Base-by-base conservation (phyloP, 2,329 filamentous ascomycete genomes). In the Botryotinia convoluta region DNA sequence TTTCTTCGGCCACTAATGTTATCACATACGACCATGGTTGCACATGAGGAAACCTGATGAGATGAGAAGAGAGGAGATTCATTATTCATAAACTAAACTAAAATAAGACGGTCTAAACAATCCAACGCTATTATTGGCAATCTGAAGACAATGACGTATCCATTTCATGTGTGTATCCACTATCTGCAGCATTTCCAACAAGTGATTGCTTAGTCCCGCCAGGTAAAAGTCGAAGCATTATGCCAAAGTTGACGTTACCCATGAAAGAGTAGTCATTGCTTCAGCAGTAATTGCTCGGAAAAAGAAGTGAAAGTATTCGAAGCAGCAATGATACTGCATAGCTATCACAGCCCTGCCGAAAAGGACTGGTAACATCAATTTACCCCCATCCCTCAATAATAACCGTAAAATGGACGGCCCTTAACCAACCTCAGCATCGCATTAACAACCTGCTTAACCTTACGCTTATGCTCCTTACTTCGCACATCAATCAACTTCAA, bases 21-120 rank as follows among this genome's bases (percentile, higher is more conserved):
- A n/a, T 54, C n/a, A 29, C 6, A 29, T 9, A 51, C 6, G 14
- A 3, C n/a, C n/a, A 18, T 1, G 1, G 1, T 18, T 18, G 1
- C 12, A 8, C 51, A 1, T 6, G 8, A 18, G 2, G 5, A 29
- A 29, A 18, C n/a, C 7, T 1, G 3, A 57, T 57, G n/a, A 18
- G 16, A 8, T 16, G 26, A n/a, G 45, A 7, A 51, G 22, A 51
- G 45, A 51, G n/a, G n/a, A 57, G 14, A 57, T 57, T 57, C 14
- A 29, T 29, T 9, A 18, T 29, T n/a, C 51, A 29, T n/a, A 29
- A 57, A 18, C 12, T 29, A 29, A 54, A 57, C 14, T 57, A 57
- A 57, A 57, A 57, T 57, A 57, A 57, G n/a, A 29, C 51, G n/a
- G 51, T 29, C n/a, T 18, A 57, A 57, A 57, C 51, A 29, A 29